These are phyloP conservation scores for Chenopodium berlandieri DNA, from an alignment of 148 eudicot genomes.

Conservation along the genomic window DNA sequence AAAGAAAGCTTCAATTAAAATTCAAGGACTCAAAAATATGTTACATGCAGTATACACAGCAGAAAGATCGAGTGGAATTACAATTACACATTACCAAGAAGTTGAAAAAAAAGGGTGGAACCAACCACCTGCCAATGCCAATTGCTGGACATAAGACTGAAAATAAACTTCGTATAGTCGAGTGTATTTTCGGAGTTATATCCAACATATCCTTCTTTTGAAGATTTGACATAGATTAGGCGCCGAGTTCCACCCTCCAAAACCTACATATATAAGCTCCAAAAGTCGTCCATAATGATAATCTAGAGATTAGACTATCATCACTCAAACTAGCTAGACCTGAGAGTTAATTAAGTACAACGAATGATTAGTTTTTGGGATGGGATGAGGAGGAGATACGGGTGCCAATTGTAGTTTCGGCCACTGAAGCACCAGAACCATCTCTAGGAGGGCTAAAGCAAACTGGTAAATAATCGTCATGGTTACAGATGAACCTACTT, in stretches of 20 bases:
- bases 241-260: conserved; percentile 14
- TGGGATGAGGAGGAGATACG: neutral
- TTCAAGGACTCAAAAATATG: too few species aligned
- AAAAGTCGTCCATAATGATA: neutral
- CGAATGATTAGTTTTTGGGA: neutral
- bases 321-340: neutral
- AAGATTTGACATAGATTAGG: conserved; percentile 9
- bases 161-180: conserved; percentile 15
- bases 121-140: neutral
- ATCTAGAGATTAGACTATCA: neutral
- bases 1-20: too few species aligned
- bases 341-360: neutral
- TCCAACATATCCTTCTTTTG: neutral
- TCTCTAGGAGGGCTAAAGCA: conserved; percentile 50
- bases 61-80: neutral
- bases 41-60: too few species aligned
- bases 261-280: neutral
- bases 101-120: neutral
- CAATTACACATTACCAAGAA: neutral
- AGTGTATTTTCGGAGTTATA: conserved; percentile 21
- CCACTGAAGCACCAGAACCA: conserved; percentile 31
- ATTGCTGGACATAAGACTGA: conserved; percentile 6
- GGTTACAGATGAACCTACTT: conserved; percentile 40
- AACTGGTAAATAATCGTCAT: conserved; percentile 47
- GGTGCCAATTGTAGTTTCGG: conserved; percentile 16